A percentile compares a stretch with the other conserved stretches of the same genome.
Evolutionary conservation across 805 yeast genomes (phyloP).

Genomic region (Barnettozyma pratensis): DNA sequence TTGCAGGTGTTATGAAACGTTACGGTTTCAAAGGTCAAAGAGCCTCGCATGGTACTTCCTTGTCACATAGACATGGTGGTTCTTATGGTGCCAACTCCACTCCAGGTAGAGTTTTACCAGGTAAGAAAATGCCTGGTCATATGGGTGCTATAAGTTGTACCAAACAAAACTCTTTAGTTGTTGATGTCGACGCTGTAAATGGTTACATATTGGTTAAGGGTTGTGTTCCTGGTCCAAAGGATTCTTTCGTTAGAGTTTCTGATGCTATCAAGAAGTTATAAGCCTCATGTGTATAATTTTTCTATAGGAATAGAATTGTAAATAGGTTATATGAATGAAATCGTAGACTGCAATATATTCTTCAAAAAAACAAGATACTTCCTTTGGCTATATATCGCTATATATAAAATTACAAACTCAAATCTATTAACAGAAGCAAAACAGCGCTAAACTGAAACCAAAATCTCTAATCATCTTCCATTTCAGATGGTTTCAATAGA

Average conservation of each 20-base stretch:
- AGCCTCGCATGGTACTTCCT: conserved; percentile 94
- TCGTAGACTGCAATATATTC: neutral
- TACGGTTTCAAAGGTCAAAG: conserved; percentile 83
- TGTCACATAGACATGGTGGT: conserved; percentile 93
- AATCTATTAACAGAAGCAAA: neutral
- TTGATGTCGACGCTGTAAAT: conserved; percentile 74
- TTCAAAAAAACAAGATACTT: neutral
- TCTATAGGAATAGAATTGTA: conserved; percentile 1
- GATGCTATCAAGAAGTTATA: conserved; percentile 53
- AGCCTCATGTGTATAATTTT: neutral
- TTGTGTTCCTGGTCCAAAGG: conserved; percentile 84
- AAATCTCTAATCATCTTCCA: conserved; percentile 58
- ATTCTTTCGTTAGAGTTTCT: conserved; percentile 64
- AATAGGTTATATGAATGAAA: neutral
- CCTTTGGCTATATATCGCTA: neutral
- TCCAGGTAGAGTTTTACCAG: conserved; percentile 95
- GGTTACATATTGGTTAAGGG: conserved; percentile 86
- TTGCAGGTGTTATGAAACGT: conserved; percentile 97
- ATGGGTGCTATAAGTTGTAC: conserved; percentile 82
- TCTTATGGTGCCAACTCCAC: conserved; percentile 93
- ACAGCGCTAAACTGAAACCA: neutral
- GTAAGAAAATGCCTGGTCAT: conserved; percentile 97
- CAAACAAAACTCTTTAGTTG: conserved; percentile 65
- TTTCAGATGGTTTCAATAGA: conserved; percentile 86
- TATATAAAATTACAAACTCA: neutral